A percentile compares a stretch with the other conserved stretches of the same genome.
Conservation (phyloP, 2,329 filamentous ascomycete species). For the Neofusicoccum parvum region DNA sequence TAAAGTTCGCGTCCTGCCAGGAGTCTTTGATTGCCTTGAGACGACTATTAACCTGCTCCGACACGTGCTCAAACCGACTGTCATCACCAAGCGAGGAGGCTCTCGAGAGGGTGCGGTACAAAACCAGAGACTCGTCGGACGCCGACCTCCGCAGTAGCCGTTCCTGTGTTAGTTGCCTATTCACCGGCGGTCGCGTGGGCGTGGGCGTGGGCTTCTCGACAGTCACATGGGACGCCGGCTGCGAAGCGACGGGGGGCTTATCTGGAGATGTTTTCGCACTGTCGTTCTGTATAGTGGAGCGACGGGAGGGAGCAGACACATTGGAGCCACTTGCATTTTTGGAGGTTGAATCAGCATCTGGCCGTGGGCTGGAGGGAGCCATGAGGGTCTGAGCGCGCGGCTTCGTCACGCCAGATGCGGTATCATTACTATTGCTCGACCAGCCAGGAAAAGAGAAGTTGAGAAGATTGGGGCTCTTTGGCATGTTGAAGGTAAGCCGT, state of each 20-base stretch:
- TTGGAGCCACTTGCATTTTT: neutral
- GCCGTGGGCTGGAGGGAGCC: neutral
- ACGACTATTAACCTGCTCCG: conserved; percentile 83
- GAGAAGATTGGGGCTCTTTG: conserved; percentile 39
- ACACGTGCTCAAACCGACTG: conserved; percentile 75
- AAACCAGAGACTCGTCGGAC: conserved; percentile 74
- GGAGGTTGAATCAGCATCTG: neutral
- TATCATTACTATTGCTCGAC: conserved; percentile 25
- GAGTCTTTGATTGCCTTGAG: conserved; percentile 90
- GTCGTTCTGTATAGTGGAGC: conserved; percentile 14
- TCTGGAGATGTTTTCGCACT: neutral
- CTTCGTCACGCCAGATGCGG: neutral
- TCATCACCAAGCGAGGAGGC: conserved; percentile 86
- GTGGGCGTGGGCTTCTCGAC: neutral
- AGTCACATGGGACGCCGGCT: conserved; percentile 11
- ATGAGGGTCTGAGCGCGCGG: neutral
- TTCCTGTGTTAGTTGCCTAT: conserved; percentile 8
- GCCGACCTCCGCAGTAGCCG: conserved; percentile 60
- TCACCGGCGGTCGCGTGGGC: conserved; percentile 23
- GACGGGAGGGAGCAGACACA: neutral
- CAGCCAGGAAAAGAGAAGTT: conserved; percentile 40
- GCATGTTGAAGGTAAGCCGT: conserved; percentile 39
- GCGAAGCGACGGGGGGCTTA: conserved; percentile 20
- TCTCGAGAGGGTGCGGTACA: conserved; percentile 74
- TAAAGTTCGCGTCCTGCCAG: conserved; percentile 80